phyloP scores from a whole-genome alignment of 2,329 filamentous ascomycete species.

The Lasiodiplodia hormozganensis region DNA sequence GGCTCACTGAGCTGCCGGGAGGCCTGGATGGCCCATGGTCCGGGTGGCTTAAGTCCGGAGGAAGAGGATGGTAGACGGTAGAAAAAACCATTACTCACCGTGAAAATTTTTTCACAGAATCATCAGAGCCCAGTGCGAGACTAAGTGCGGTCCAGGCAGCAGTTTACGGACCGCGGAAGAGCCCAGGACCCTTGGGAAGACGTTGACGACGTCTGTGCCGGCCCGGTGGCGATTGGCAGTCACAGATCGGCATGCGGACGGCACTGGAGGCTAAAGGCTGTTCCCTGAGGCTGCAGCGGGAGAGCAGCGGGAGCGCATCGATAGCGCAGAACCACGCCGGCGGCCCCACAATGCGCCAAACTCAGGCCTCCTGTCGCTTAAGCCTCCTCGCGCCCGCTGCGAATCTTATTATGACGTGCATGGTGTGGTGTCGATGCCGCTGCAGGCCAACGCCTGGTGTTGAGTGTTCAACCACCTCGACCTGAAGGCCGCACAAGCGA shows the following conservation, averaged over 20 bases:
- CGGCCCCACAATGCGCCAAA: slow-evolving; percentile 16
- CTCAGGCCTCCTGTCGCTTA: slow-evolving; percentile 26
- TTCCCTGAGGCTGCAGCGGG: slow-evolving; percentile 25
- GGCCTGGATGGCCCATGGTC: background rate
- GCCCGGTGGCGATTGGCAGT: background rate
- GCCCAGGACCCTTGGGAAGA: too few relatives aligned
- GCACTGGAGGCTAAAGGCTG: slow-evolving; percentile 17
- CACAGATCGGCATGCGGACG: background rate
- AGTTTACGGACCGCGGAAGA: background rate
- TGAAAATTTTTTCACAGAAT: slow-evolving; percentile 18
- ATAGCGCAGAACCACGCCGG: slow-evolving; percentile 21
- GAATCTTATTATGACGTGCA: slow-evolving; percentile 27
- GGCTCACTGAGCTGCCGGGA: slow-evolving; percentile 9
- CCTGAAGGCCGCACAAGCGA: background rate
- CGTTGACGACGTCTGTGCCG: background rate
- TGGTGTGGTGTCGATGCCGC: slow-evolving; percentile 5
- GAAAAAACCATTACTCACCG: slow-evolving; percentile 17
- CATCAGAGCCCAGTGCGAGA: background rate
- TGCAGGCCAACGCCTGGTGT: background rate
- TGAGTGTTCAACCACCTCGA: background rate
- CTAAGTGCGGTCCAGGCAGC: background rate
- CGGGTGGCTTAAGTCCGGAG: slow-evolving; percentile 4
- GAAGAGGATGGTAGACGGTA: slow-evolving; percentile 8
- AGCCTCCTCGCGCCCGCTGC: slow-evolving; percentile 23
- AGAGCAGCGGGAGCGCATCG: slow-evolving; percentile 25